These are phyloP conservation scores for Diphasiastrum complanatum DNA, from an alignment of 83 land plant species.

Conservation along the genomic window DNA sequence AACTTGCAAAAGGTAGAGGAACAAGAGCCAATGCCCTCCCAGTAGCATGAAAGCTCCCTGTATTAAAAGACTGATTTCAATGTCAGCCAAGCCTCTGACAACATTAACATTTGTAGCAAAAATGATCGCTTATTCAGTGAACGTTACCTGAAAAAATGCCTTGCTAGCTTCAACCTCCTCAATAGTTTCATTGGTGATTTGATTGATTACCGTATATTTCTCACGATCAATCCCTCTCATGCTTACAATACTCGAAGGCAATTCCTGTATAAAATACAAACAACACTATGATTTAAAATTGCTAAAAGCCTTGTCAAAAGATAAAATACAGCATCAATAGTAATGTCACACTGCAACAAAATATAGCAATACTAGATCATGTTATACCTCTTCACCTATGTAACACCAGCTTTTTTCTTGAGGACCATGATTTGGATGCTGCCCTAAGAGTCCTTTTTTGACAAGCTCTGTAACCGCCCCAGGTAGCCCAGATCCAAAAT, in stretches of 20 bases:
- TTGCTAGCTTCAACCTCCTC: conserved; percentile 96
- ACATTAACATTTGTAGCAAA: too few relatives aligned
- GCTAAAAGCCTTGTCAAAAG: too few relatives aligned
- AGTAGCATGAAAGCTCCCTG: too few relatives aligned
- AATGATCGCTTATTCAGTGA: too few relatives aligned
- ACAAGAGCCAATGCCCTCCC: too few relatives aligned
- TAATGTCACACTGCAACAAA: conserved; percentile 2
- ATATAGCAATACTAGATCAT: conserved; percentile 1
- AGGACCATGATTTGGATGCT: conserved; percentile 34
- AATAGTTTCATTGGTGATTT: conserved; percentile 50
- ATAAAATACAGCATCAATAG: neutral
- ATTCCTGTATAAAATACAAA: conserved; percentile 51
- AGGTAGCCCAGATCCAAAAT: conserved; percentile 66
- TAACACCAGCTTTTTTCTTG: conserved; percentile 57
- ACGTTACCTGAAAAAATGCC: conserved; percentile 88
- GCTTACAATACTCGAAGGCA: conserved; percentile 59
- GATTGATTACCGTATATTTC: conserved; percentile 70
- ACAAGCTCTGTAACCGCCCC: conserved; percentile 47
- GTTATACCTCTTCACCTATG: conserved; percentile 75
- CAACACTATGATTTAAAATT: too few relatives aligned
- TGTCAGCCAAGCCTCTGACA: too few relatives aligned
- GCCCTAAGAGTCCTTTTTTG: conserved; percentile 50
- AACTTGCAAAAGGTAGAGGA: too few relatives aligned
- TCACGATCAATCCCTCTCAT: conserved; percentile 75
- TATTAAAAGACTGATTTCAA: too few relatives aligned